Conservation (phyloP, 164 flowering plant species). For the Amborella trichopoda region DNA sequence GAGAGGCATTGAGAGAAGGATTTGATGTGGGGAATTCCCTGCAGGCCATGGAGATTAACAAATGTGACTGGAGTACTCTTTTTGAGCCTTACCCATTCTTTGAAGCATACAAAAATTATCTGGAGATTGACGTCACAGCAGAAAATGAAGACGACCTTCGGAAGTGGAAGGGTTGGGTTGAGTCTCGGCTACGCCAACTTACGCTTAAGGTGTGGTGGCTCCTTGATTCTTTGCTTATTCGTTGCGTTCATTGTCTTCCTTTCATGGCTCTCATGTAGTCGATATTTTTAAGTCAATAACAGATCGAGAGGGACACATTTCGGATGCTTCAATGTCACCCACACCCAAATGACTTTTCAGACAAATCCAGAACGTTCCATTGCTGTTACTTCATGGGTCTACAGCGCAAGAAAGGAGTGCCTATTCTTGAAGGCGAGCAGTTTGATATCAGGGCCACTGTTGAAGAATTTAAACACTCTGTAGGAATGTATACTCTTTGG, state of each 20-base stretch:
- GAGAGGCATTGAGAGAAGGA: too few relatives aligned
- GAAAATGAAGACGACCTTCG: conserved; percentile 59
- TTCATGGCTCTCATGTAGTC: background rate
- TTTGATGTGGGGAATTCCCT: too few relatives aligned
- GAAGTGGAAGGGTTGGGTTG: conserved; percentile 95
- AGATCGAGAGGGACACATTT: conserved; percentile 77
- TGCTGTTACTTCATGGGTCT: conserved; percentile 81
- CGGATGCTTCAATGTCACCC: conserved; percentile 87
- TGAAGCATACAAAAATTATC: conserved; percentile 77
- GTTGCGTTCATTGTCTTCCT: background rate
- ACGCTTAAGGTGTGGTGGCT: conserved; percentile 51
- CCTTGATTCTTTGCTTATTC: background rate
- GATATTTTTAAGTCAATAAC: conserved; percentile 3
- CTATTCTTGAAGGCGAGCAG: conserved; percentile 45
- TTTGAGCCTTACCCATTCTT: conserved; percentile 76
- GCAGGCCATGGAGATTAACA: conserved; percentile 65
- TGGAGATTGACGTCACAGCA: conserved; percentile 69
- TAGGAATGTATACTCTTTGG: conserved; percentile 42
- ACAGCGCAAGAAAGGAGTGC: conserved; percentile 60
- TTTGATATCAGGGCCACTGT: conserved; percentile 80
- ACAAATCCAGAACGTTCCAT: conserved; percentile 46
- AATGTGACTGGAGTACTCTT: conserved; percentile 54
- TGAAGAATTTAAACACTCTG: conserved; percentile 65
- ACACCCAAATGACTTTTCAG: conserved; percentile 46
- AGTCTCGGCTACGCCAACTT: conserved; percentile 79